phyloP scores from a whole-genome alignment of 805 yeast genomes.

The Yamadazyma kitorensis region DNA sequence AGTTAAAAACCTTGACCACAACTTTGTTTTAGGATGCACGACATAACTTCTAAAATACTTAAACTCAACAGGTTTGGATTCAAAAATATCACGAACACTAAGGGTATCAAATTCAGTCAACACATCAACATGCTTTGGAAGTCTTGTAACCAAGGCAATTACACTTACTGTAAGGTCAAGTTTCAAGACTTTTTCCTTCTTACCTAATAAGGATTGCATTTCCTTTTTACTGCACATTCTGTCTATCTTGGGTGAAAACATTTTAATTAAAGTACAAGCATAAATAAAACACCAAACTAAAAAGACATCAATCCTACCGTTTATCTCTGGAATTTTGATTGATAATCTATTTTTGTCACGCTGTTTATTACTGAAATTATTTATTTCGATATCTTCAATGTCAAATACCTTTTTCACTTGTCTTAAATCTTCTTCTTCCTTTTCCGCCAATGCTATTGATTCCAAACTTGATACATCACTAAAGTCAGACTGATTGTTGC shows the following conservation, averaged over 20 bases:
- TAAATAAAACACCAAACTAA: slow-evolving; percentile 41
- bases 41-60: slow-evolving; percentile 45
- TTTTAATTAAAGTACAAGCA: slow-evolving; percentile 31
- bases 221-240: slow-evolving; percentile 25
- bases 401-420: slow-evolving; percentile 33
- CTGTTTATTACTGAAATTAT: slow-evolving; percentile 19
- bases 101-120: slow-evolving; percentile 44
- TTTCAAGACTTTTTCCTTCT: slow-evolving; percentile 20
- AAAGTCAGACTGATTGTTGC: slow-evolving; percentile 17
- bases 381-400: slow-evolving; percentile 23
- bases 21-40: slow-evolving; percentile 46
- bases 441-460: slow-evolving; percentile 17
- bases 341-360: slow-evolving; percentile 25
- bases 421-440: slow-evolving; percentile 18
- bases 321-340: slow-evolving; percentile 33
- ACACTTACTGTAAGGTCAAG: slow-evolving; percentile 31
- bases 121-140: slow-evolving; percentile 47
- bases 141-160: slow-evolving; percentile 36
- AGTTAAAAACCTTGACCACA: slow-evolving; percentile 39
- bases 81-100: slow-evolving; percentile 21
- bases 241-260: slow-evolving; percentile 31
- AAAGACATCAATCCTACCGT: slow-evolving; percentile 38
- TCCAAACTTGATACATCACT: slow-evolving; percentile 36
- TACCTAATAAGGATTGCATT: slow-evolving; percentile 18
- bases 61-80: slow-evolving; percentile 28